Conservation (phyloP, 176 grass and related monocot species). For the Triticum urartu region DNA sequence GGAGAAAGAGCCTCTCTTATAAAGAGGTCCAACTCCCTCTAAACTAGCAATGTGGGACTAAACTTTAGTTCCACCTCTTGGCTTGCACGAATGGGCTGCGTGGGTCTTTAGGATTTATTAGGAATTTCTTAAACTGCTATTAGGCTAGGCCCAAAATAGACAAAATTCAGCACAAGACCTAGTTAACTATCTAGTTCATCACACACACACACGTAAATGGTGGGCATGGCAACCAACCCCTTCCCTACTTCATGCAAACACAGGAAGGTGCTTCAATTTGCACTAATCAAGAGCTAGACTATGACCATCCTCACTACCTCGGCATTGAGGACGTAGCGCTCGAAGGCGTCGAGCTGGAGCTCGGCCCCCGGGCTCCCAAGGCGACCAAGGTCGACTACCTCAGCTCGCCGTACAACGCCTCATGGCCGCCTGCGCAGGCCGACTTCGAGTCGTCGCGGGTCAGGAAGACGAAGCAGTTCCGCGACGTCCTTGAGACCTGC, state of each 20-base stretch:
- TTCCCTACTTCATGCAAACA: neutral
- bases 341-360: conserved; percentile 31
- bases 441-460: conserved; percentile 32
- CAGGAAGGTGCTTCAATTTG: conserved; percentile 23
- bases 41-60: no score
- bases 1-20: no score
- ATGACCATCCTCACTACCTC: neutral
- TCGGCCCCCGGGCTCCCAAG: conserved; percentile 26
- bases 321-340: conserved; percentile 26
- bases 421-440: conserved; percentile 18
- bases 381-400: conserved; percentile 36
- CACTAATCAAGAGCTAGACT: conserved; percentile 21
- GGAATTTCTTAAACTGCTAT: no score
- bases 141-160: no score
- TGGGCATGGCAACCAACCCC: neutral
- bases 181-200: neutral
- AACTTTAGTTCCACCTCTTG: no score
- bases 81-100: no score
- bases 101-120: no score
- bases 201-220: neutral
- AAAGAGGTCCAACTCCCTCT: no score
- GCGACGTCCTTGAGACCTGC: conserved; percentile 50
- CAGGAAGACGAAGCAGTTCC: conserved; percentile 42
- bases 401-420: conserved; percentile 37
- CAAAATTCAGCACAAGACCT: neutral